Evolutionary conservation across 192 early-diverging fungal species (phyloP).

Genomic region (Chytriomyces hyalinus): DNA sequence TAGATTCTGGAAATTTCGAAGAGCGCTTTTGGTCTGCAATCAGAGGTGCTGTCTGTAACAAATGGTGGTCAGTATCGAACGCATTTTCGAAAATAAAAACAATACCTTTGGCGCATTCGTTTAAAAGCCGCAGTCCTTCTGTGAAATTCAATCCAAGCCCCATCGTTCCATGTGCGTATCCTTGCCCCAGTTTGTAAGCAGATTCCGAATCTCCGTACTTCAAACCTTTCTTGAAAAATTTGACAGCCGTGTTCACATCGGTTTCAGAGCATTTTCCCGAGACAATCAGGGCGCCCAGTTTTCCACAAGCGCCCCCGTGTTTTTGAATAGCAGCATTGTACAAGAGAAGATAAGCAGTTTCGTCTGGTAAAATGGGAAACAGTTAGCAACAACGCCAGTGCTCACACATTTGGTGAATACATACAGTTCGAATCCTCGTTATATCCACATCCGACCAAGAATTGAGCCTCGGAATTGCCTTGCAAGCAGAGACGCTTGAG

Average conservation of each 20-base stretch:
- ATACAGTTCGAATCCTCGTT: slow-evolving; percentile 53
- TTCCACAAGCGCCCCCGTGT: slow-evolving; percentile 16
- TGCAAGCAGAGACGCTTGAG: slow-evolving; percentile 64
- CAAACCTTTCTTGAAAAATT: slow-evolving; percentile 27
- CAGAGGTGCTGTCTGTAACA: slow-evolving; percentile 12
- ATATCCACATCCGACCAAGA: slow-evolving; percentile 47
- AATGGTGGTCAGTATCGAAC: neutral
- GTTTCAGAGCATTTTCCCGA: slow-evolving; percentile 6
- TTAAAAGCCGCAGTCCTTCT: slow-evolving; percentile 18
- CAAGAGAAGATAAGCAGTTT: slow-evolving; percentile 24
- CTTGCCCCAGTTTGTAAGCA: slow-evolving; percentile 16
- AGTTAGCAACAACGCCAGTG: neutral
- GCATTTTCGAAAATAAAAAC: neutral
- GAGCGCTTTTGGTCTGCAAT: slow-evolving; percentile 6
- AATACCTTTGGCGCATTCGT: slow-evolving; percentile 33
- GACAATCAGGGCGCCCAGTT: slow-evolving; percentile 2
- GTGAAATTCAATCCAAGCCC: slow-evolving; percentile 7
- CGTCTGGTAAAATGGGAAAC: slow-evolving; percentile 13
- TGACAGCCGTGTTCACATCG: slow-evolving; percentile 3
- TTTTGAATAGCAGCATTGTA: slow-evolving; percentile 30
- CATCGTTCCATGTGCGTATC: slow-evolving; percentile 18
- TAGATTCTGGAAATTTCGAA: slow-evolving; percentile 32
- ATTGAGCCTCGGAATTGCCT: slow-evolving; percentile 69
- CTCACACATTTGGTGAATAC: neutral
- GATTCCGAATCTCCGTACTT: slow-evolving; percentile 17